These are phyloP conservation scores for Lachnellula subtilissima DNA, from an alignment of 2,329 filamentous ascomycete species.

Conservation along the genomic window DNA sequence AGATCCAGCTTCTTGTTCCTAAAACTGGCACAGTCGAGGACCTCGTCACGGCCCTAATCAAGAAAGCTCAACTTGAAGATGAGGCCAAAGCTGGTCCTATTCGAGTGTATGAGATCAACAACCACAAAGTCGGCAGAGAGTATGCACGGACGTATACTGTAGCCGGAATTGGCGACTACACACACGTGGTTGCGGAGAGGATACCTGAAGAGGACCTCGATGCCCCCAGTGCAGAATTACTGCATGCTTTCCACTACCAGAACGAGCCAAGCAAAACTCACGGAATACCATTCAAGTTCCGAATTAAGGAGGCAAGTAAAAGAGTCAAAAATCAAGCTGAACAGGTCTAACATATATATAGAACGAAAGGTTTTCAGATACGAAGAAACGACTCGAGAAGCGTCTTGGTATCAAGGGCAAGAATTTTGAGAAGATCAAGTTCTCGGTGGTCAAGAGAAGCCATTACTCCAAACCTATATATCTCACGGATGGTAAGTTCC, in stretches of 20 bases:
- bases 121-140: conserved; percentile 78
- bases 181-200: conserved; percentile 73
- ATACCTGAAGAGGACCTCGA: conserved; percentile 70
- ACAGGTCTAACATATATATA: conserved; percentile 33
- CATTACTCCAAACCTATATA: conserved; percentile 76
- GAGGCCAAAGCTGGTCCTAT: conserved; percentile 66
- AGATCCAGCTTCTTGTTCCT: conserved; percentile 76
- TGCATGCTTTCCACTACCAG: conserved; percentile 89
- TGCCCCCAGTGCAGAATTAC: conserved; percentile 52
- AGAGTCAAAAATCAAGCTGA: not conserved
- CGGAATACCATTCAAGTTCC: conserved; percentile 86
- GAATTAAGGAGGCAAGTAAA: conserved; percentile 67
- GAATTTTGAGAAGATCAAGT: conserved; percentile 97
- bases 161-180: conserved; percentile 81
- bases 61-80: conserved; percentile 74
- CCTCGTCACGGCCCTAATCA: conserved; percentile 68
- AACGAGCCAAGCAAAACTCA: conserved; percentile 80
- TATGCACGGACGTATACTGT: conserved; percentile 67
- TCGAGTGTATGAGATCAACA: conserved; percentile 77
- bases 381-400: conserved; percentile 89
- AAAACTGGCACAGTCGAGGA: conserved; percentile 81
- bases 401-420: conserved; percentile 95
- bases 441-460: conserved; percentile 69
- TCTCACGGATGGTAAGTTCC: conserved; percentile 74
- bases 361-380: conserved; percentile 84